Base-by-base conservation (phyloP, 1,139 yeast genomes). In the Ogataea hybrid region DNA sequence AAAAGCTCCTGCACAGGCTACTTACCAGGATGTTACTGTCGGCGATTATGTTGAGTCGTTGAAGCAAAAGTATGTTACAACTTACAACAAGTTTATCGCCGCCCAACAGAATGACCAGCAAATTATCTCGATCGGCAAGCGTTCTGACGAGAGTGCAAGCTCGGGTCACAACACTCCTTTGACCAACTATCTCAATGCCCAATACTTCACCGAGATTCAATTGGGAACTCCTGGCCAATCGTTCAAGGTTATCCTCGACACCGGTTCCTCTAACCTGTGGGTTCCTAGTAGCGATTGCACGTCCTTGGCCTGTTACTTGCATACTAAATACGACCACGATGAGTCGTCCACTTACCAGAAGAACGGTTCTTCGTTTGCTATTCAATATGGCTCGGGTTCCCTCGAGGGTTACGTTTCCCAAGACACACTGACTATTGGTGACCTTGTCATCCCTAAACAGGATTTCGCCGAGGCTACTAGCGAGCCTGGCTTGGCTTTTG, bases 401-500 rank as follows among this genome's bases (percentile, higher is more conserved):
- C 73, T 92, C 67, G 88, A 86, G 62, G 98, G 98, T 42, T 90
- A 77, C 64, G 81, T 90, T 38, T 89, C 97, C 34, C 84, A 84
- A 62, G 98, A 92, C 63, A 71, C 81, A 33, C 68, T 92, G 54
- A 69, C 76, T 49, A 69, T 92, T 52, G 97, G 97, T 43, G 96
- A 85, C 61, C 77, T 92, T 68, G 69, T 73, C 41, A 88, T 92
- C 59, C 84, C 89, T 51, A 69, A 83, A 52, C 97, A 90, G 70
- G 94, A 84, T 63, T 92, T 92, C 63, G 97, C 95, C 48, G 98
- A 92, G 73, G 92, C 96, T 48, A 92, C 98, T 47, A 79, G 79
- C 53, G 98, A 92, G 71, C 97, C 98, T 28, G 98, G 98, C 42
- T 77, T 92, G 57, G 95, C 97, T 0, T 92, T 92, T 70, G 97